Conservation (phyloP, 805 yeast species). For the Wickerhamomyces queroliae region DNA sequence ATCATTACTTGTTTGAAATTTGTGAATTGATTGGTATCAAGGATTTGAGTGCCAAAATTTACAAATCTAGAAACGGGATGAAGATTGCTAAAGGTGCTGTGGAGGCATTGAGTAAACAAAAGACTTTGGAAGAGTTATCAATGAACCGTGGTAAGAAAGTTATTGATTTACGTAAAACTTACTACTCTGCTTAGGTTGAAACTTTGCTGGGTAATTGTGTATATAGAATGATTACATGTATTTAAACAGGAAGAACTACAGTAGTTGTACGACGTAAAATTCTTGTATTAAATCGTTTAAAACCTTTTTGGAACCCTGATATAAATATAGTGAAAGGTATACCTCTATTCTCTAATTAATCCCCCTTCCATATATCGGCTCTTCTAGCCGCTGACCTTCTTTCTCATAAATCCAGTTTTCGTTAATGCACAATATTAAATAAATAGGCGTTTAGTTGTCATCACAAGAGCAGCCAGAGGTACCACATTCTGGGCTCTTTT, state of each 20-base stretch:
- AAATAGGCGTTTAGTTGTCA: not conserved
- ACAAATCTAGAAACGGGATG: slow-evolving; percentile 91
- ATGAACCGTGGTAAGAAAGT: slow-evolving; percentile 90
- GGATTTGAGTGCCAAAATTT: slow-evolving; percentile 87
- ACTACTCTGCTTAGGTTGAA: slow-evolving; percentile 49
- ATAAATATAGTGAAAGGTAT: not conserved
- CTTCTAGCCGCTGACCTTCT: too few relatives aligned
- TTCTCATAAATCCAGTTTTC: too few relatives aligned
- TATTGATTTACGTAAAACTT: slow-evolving; percentile 86
- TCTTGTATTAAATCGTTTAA: too few relatives aligned
- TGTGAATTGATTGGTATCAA: slow-evolving; percentile 92
- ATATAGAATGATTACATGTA: slow-evolving; percentile 1
- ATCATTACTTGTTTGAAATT: slow-evolving; percentile 83
- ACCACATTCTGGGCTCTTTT: slow-evolving; percentile 20
- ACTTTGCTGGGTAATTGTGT: not conserved
- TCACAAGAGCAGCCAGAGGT: slow-evolving; percentile 22
- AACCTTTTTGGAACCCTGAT: not conserved
- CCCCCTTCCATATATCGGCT: too few relatives aligned
- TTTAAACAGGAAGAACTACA: not conserved
- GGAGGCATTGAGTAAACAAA: slow-evolving; percentile 79
- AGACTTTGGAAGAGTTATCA: slow-evolving; percentile 82
- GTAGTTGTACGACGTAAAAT: not conserved
- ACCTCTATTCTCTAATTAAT: too few relatives aligned
- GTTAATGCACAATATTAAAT: not conserved
- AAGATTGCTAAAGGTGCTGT: slow-evolving; percentile 87